A percentile compares a stretch with the other conserved stretches of the same genome.
Evolutionary conservation across 106 monocot genomes (phyloP).

Genomic region (Dendrobium chrysotoxum): DNA sequence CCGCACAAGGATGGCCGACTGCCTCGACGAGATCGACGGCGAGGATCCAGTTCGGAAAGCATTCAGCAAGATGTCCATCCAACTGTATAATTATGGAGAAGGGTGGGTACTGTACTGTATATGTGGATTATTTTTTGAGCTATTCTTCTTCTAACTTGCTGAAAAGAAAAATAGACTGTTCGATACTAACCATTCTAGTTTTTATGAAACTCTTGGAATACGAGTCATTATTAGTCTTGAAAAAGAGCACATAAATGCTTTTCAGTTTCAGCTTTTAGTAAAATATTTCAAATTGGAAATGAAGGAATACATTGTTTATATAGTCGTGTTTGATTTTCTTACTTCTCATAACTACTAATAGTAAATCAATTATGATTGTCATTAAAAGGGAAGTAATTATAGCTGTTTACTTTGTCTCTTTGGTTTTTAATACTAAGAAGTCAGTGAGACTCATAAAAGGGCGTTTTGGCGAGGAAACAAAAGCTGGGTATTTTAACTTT

Average conservation of each 20-base stretch:
- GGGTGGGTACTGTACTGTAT: constrained; percentile 78
- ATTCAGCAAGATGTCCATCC: constrained; percentile 99
- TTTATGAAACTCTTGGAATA: neutral
- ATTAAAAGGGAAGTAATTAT: neutral
- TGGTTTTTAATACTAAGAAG: neutral
- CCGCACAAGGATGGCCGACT: constrained; percentile 45
- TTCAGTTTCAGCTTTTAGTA: neutral
- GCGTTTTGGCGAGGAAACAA: constrained; percentile 3
- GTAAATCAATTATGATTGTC: neutral
- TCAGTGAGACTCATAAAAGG: neutral
- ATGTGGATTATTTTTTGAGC: constrained; percentile 26
- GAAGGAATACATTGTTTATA: no score
- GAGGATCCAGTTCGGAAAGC: constrained; percentile 79
- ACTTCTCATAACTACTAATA: no score
- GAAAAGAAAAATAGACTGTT: neutral
- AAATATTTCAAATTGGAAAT: neutral
- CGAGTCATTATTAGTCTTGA: neutral
- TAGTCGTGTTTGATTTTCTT: no score
- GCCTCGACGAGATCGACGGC: constrained; percentile 64
- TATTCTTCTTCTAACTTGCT: neutral
- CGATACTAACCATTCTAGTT: neutral
- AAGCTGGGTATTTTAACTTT: neutral
- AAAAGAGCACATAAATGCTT: neutral
- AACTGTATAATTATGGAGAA: constrained; percentile 97
- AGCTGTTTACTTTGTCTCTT: neutral